A percentile compares a stretch with the other conserved stretches of the same genome.
These are phyloP conservation scores for Cystoisospora suis DNA, from an alignment of 169 alveolate genomes.

Conservation along the genomic window DNA sequence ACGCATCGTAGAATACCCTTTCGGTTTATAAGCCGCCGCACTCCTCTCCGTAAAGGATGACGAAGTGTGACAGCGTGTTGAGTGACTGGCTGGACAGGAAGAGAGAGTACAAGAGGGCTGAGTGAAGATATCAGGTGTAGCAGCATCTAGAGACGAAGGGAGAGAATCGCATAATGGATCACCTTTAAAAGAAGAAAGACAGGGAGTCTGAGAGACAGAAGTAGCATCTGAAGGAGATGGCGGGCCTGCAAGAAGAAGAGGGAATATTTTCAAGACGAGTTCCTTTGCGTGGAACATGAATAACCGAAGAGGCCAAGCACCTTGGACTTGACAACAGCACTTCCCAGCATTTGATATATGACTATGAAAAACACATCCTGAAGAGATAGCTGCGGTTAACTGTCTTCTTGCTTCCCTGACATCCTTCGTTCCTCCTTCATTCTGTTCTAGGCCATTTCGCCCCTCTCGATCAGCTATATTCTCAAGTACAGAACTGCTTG, in stretches of 20 bases:
- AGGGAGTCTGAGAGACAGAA: too few relatives aligned
- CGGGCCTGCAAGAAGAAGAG: neutral
- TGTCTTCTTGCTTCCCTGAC: too few relatives aligned
- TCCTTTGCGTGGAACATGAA: conserved; percentile 17
- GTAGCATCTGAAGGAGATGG: neutral
- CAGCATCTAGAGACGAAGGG: neutral
- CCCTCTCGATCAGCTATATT: too few relatives aligned
- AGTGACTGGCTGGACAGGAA: neutral
- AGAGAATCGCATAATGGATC: too few relatives aligned
- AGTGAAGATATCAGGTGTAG: neutral
- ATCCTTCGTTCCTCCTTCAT: too few relatives aligned
- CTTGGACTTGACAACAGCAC: conserved; percentile 31
- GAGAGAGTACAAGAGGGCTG: neutral
- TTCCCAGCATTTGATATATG: neutral
- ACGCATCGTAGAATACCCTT: neutral
- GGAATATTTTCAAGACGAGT: neutral
- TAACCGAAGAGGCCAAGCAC: conserved; percentile 11
- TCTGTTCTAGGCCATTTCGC: too few relatives aligned
- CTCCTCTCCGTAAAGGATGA: neutral
- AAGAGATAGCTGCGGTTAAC: too few relatives aligned
- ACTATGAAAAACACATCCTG: conserved; percentile 20
- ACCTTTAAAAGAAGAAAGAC: too few relatives aligned
- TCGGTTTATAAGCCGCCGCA: neutral
- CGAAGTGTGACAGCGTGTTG: neutral
- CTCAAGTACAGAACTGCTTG: too few relatives aligned